Base-by-base conservation (phyloP, 1,284 basidiomycete species). In the Serendipita sp. region DNA sequence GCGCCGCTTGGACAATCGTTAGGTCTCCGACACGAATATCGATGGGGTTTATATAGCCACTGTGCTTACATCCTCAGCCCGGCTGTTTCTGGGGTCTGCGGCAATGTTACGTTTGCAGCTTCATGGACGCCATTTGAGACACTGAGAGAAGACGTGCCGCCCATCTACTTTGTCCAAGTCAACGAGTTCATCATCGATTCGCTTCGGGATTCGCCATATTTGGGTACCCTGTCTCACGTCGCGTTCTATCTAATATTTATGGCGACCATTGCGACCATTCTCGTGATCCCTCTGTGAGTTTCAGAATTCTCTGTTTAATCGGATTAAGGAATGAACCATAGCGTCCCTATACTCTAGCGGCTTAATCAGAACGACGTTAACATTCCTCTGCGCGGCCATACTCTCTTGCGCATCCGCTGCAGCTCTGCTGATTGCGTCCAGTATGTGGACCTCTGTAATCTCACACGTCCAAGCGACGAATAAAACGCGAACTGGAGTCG, bases 21-120 rank as follows among this genome's bases (percentile, higher is more conserved):
- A 26, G 88, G 88, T 35, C 74, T 91, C 62, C 82, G 88, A 68
- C 79, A 84, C 70, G 71, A 77, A 65, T 91, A 91, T 74, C 75
- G 82, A 64, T 91, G 86, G 67, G 88, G 88, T 26, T 75, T 91
- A 44, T 91, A 91, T 74, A 82, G 82, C 22, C 81, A 87, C 70
- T 90, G 87, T 67, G 87, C 77, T 68, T 89, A 83, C 69, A 73
- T 85, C 32, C 34, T 58, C 8, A 32, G 12, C 22, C 53, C 53
- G 4, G 32, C 6, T 10, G 32, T 32, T 8, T 32, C 2, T 32
- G 53, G 53, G 8, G 26, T 30, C 8, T 58, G 53, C 53, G 32
- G 53, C n/a, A 58, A 61, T 29, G 34, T 35, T 22, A 61, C 43
- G 10, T 43, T 41, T 22, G 22, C 60, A 13, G 13, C 22, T 22